These are phyloP conservation scores for Cryptococcus floricola DNA, from an alignment of 1,284 basidiomycete genomes.

Conservation along the genomic window DNA sequence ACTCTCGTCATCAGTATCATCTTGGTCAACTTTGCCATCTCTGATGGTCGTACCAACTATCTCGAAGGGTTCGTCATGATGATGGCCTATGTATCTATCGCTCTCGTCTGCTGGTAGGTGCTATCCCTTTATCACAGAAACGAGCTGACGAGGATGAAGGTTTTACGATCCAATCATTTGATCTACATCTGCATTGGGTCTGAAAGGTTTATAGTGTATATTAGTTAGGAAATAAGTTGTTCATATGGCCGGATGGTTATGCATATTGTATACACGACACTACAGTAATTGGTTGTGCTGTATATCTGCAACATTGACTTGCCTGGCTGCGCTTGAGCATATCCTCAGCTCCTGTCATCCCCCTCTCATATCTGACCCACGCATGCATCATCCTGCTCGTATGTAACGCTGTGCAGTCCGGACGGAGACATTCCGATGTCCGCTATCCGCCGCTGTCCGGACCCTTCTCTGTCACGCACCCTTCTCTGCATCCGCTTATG, in stretches of 20 bases:
- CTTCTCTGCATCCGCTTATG: no score
- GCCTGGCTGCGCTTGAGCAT: no score
- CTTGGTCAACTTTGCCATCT: slow-evolving; percentile 74
- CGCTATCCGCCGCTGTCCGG: no score
- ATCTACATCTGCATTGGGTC: background rate
- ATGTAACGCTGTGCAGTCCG: no score
- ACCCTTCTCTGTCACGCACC: no score
- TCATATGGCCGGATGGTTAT: background rate
- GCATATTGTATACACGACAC: no score
- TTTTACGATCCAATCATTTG: slow-evolving; percentile 17
- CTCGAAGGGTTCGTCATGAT: slow-evolving; percentile 59
- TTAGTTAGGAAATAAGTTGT: background rate
- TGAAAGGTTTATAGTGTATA: background rate
- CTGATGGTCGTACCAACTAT: slow-evolving; percentile 82
- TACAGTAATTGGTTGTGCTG: no score
- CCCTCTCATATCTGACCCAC: no score
- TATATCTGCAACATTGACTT: no score
- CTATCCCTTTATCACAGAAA: background rate
- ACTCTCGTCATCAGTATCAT: slow-evolving; percentile 60
- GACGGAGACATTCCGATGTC: no score
- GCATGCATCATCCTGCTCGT: no score
- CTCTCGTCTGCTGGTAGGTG: slow-evolving; percentile 42
- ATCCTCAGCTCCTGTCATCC: no score
- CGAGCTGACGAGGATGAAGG: slow-evolving; percentile 1
- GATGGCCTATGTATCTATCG: slow-evolving; percentile 49